Evolutionary conservation across 1,284 basidiomycete species (phyloP), one percentile per base, ranked within the genome.

Genomic region (Peniophora sp.): DNA sequence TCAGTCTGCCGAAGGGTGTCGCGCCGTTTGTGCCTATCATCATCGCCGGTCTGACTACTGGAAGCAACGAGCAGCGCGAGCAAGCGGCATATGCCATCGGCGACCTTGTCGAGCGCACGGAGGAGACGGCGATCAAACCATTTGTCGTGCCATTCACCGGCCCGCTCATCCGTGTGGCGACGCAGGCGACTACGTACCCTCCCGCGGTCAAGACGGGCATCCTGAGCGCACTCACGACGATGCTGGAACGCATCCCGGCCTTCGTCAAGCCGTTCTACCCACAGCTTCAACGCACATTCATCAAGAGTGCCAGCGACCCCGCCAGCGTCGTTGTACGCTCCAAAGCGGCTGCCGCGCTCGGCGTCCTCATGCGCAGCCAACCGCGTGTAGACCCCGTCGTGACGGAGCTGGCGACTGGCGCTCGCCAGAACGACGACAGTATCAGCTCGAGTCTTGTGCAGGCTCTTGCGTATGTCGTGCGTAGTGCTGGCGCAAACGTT

Each of bases 201-300:
- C 89, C 93, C 1, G 89, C 85, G 23, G 92, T 97, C 67, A 97
- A 97, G 71, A 83, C 82, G 11, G 92, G 86, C 10, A 95, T 97
- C 54, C 76, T 96, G 23, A 80, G 78, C 34, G 89, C 93, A 1
- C 77, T 97, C 38, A 82, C 83, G 0, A 81, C 84, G 10, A 89
- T 97, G 77, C 74, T 97, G 32, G 80, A 85, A 57, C 77, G 80
- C 48, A 90, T 98, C 19, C 94, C 96, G 0, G 73, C 78, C 19
- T 91, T 97, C 58, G 92, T 97, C 57, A 93, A 93, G 65, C 95
- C 96, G 0, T 99, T 99, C 85, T 97, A 97, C 77, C 97, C 96
- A 2, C 96, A 99, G 65, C 72, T 99, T 35, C 96, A 98, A 65
- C 81, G 96, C 38, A 97, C 94, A 0, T 99, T 99, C 64, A 89